Evolutionary conservation across 2,329 filamentous ascomycete species (phyloP).

Genomic region (Lachnellula suecica): DNA sequence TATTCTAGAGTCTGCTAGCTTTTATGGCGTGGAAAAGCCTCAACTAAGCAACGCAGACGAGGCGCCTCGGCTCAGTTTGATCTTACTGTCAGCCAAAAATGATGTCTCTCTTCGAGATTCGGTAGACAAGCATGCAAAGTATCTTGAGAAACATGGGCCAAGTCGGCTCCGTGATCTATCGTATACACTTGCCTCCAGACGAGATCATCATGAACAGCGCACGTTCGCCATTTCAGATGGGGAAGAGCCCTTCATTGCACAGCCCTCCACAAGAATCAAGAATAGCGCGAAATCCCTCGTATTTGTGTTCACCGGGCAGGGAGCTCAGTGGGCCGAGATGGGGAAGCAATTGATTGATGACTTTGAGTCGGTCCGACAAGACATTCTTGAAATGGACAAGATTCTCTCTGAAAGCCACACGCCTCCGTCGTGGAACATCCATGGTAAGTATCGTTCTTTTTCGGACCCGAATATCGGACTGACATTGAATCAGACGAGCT

Average conservation of each 20-base stretch:
- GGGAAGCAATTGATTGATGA: slow-evolving; percentile 11
- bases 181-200: slow-evolving; percentile 1
- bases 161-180: no score
- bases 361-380: neutral
- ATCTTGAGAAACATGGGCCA: no score
- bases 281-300: neutral
- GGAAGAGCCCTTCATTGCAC: neutral
- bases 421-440: neutral
- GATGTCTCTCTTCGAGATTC: no score
- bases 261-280: neutral
- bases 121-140: no score
- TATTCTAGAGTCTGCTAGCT: no score
- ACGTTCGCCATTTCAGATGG: neutral
- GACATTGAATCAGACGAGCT: no score
- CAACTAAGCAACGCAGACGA: no score
- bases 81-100: no score
- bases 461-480: no score
- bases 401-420: neutral
- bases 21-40: no score
- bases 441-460: no score
- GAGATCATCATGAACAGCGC: neutral
- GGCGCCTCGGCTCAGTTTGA: no score
- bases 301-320: slow-evolving; percentile 25
- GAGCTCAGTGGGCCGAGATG: slow-evolving; percentile 26
- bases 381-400: neutral